These are phyloP conservation scores for Naematelia aurantialba DNA, from an alignment of 768 basidiomycete species.

Conservation along the genomic window DNA sequence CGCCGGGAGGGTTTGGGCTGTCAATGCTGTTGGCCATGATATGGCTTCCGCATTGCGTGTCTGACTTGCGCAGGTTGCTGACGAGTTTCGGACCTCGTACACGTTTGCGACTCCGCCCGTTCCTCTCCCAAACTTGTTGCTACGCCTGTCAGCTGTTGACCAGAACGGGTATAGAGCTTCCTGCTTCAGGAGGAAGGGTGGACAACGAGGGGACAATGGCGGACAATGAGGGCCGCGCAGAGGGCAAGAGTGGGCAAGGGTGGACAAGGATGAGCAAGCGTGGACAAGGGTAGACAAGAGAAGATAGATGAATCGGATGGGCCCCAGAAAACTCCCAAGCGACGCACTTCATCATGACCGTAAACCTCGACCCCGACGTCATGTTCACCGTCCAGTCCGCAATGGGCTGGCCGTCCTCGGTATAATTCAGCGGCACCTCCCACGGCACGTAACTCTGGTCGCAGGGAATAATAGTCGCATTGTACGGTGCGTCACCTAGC, in stretches of 20 bases:
- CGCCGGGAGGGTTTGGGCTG: slow-evolving; percentile 24
- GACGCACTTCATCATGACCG: slow-evolving; percentile 20
- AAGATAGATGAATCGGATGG: too few species aligned
- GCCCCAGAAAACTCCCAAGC: neutral
- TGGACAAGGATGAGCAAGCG: too few species aligned
- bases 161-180: neutral
- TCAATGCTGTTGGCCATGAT: slow-evolving; percentile 28
- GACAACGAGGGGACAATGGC: neutral
- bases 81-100: slow-evolving; percentile 26
- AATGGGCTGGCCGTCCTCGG: neutral
- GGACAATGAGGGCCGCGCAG: neutral
- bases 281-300: too few species aligned
- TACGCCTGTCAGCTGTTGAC: slow-evolving; percentile 9
- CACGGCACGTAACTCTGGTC: slow-evolving; percentile 13
- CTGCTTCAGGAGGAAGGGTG: neutral
- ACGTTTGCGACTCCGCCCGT: slow-evolving; percentile 35
- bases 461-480: slow-evolving; percentile 12
- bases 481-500: slow-evolving; percentile 12
- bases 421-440: slow-evolving; percentile 5
- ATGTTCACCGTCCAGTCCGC: slow-evolving; percentile 17
- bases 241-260: neutral
- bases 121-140: slow-evolving; percentile 29
- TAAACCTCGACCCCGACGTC: slow-evolving; percentile 17
- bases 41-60: slow-evolving; percentile 14
- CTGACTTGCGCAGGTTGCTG: slow-evolving; percentile 15